Base-by-base conservation (phyloP, 2,329 filamentous ascomycete species). In the Pseudogymnoascus sp. region DNA sequence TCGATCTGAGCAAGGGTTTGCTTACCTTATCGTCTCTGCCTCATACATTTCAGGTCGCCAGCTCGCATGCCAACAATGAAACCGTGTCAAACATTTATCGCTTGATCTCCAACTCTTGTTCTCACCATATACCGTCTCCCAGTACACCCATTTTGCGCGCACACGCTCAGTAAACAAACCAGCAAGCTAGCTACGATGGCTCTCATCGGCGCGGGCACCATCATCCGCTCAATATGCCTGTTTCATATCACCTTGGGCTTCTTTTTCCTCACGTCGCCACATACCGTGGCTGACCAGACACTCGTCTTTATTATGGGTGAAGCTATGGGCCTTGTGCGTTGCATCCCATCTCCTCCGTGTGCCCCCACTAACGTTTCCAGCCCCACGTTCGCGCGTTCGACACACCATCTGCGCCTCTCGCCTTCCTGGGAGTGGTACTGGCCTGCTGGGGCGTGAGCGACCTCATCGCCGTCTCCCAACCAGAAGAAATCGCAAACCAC, bases 201-300 rank as follows among this genome's bases (percentile, higher is more conserved):
- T 33, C 79, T 95, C 72, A 82, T 97, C 70, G 91, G 90, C 2
- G 86, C 87, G 63, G 88, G 83, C 71, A 90, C 87, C 7, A 87
- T 96, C 73, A 87, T 97, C 68, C 88, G 89, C 68, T 87, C 85
- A 59, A 78, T 96, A 67, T 89, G 88, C 67, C 82, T 96, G 71
- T 91, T 94, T 77, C 90, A 96, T 76, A 75, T 96, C 66, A 90
- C 89, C 5, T 78, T 94, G 57, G 91, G 87, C 68, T 91, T 87
- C 75, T 90, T 94, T 77, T 88, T 97, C 76, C 80, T 95, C 68
- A 87, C 84, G 41, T 86, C 81, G 62, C 92, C 92, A 5, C 76
- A 77, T 64, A 80, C 82, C 43, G 80, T 97, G 68, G 85, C 89
- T 57, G 87, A 93, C 70, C 90, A 95, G 69, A 85, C 87, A 59